These are phyloP conservation scores for Phoma sp. DNA, from an alignment of 2,329 filamentous ascomycete species.

Conservation along the genomic window DNA sequence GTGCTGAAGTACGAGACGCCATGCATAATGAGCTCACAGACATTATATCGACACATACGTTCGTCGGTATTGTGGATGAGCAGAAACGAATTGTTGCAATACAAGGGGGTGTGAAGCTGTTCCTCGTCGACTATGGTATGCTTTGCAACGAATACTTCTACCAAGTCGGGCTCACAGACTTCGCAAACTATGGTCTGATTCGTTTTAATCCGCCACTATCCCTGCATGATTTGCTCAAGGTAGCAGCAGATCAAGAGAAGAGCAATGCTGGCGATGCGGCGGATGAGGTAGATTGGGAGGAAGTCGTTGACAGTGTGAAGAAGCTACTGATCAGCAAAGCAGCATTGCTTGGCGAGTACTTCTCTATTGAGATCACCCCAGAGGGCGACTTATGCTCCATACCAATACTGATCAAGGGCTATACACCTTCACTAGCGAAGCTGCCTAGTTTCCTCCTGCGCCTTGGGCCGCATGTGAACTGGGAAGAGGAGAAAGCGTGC, in stretches of 20 bases:
- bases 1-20: constrained; percentile 77
- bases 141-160: constrained; percentile 90
- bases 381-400: constrained; percentile 79
- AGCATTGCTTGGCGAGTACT: constrained; percentile 93
- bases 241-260: constrained; percentile 77
- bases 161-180: constrained; percentile 91
- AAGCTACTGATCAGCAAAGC: constrained; percentile 75
- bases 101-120: constrained; percentile 90
- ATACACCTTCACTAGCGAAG: constrained; percentile 84
- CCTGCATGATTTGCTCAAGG: constrained; percentile 72
- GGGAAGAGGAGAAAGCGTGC: constrained; percentile 83
- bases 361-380: constrained; percentile 81
- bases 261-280: constrained; percentile 49
- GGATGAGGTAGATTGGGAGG: constrained; percentile 69
- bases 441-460: constrained; percentile 87
- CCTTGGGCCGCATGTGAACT: constrained; percentile 86
- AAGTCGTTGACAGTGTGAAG: constrained; percentile 71
- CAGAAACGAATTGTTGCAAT: constrained; percentile 87
- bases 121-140: constrained; percentile 91
- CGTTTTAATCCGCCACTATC: constrained; percentile 78
- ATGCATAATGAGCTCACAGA: constrained; percentile 89
- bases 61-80: constrained; percentile 92
- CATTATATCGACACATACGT: constrained; percentile 85
- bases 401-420: constrained; percentile 86
- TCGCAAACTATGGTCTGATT: constrained; percentile 90